These are phyloP conservation scores for Yamadazyma pseudoaaseri DNA, from an alignment of 1,139 yeast species.

Conservation along the genomic window DNA sequence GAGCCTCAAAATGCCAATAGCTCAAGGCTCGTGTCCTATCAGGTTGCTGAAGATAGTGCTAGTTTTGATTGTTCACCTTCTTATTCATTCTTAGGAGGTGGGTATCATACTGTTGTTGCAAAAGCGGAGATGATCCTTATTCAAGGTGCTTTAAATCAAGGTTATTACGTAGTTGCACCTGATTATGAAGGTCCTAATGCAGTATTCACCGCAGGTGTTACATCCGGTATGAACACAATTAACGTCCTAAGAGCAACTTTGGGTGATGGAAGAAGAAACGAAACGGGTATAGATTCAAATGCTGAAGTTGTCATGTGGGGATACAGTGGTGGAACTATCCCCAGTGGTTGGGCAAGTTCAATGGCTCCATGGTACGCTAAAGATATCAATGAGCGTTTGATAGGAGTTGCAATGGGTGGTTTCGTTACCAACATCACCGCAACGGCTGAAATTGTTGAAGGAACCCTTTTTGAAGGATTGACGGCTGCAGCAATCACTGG, in stretches of 20 bases:
- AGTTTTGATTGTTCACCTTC: conserved; percentile 31
- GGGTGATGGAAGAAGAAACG: conserved; percentile 14
- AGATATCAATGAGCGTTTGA: conserved; percentile 22
- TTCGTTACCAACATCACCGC: conserved; percentile 25
- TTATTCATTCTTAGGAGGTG: conserved; percentile 26
- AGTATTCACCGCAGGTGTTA: conserved; percentile 30
- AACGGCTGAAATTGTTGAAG: conserved; percentile 25
- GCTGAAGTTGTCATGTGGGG: conserved; percentile 36
- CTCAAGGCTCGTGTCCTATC: conserved; percentile 28
- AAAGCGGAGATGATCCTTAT: conserved; percentile 27
- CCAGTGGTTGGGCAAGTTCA: conserved; percentile 38
- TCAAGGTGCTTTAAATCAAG: conserved; percentile 23
- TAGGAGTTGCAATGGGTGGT: conserved; percentile 37
- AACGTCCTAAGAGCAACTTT: conserved; percentile 33
- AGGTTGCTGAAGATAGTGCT: conserved; percentile 34
- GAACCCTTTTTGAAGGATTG: conserved; percentile 26
- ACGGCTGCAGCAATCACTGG: conserved; percentile 26
- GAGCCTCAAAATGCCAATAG: conserved; percentile 32
- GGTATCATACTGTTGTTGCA: conserved; percentile 17
- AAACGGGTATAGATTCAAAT: conserved; percentile 26
- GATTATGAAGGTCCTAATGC: conserved; percentile 35
- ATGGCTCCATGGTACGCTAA: conserved; percentile 36
- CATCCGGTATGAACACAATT: conserved; percentile 31
- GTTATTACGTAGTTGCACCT: conserved; percentile 32
- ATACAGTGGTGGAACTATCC: conserved; percentile 41